These are phyloP conservation scores for Suhomyces anneliseae DNA, from an alignment of 1,139 yeast genomes.

Conservation along the genomic window DNA sequence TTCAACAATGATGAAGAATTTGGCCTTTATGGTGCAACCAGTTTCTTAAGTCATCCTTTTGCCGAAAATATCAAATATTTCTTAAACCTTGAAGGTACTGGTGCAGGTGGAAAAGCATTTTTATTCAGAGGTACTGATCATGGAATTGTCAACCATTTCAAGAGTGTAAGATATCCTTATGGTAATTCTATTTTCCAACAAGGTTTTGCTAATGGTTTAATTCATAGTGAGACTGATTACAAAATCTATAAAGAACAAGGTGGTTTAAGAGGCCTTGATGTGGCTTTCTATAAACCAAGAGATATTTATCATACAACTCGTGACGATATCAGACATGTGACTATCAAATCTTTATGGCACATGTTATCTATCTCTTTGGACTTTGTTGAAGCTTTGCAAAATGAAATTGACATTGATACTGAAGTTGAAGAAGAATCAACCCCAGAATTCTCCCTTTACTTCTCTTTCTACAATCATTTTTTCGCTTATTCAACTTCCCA, in stretches of 20 bases:
- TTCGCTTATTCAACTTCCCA: conserved; percentile 51
- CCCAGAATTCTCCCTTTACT: conserved; percentile 54
- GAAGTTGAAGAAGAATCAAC: conserved; percentile 13
- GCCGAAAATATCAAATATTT: conserved; percentile 60
- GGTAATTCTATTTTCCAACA: conserved; percentile 80
- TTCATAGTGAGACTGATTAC: conserved; percentile 85
- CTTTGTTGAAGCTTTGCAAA: conserved; percentile 42
- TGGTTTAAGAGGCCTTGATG: conserved; percentile 74
- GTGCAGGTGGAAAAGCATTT: conserved; percentile 87
- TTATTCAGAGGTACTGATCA: conserved; percentile 82
- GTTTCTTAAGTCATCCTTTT: conserved; percentile 79
- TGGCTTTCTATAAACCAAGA: conserved; percentile 64
- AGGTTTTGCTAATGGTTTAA: conserved; percentile 72
- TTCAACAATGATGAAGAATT: conserved; percentile 91
- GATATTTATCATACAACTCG: conserved; percentile 76
- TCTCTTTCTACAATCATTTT: conserved; percentile 63
- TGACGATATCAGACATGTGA: conserved; percentile 67
- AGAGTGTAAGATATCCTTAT: conserved; percentile 64
- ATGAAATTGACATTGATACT: conserved; percentile 40
- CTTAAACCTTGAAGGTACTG: conserved; percentile 92
- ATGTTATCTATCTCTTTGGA: conserved; percentile 76
- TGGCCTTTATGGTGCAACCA: conserved; percentile 80
- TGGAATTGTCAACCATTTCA: conserved; percentile 51
- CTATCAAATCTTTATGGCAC: conserved; percentile 72
- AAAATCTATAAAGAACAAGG: conserved; percentile 67